Evolutionary conservation across 441 rosid species (phyloP).

Genomic region (Eruca vesicaria): DNA sequence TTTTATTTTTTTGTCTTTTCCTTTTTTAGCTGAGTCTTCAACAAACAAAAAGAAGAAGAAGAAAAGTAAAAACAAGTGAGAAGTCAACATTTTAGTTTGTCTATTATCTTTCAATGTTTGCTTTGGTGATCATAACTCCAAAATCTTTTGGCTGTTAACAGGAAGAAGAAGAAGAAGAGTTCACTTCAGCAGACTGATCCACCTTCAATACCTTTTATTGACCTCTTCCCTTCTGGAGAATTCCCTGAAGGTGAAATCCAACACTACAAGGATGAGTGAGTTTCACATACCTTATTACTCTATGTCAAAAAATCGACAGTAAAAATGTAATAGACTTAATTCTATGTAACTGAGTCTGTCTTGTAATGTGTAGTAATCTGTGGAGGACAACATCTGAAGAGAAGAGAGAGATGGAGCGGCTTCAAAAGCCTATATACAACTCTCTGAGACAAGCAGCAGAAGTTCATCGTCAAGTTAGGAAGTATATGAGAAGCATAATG

Average conservation of each 20-base stretch:
- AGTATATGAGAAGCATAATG: conserved; percentile 64
- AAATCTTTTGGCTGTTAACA: conserved; percentile 12
- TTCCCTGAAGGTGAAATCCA: conserved; percentile 96
- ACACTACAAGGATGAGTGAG: conserved; percentile 88
- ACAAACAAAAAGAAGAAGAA: conserved; percentile 86
- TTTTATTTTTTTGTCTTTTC: background rate
- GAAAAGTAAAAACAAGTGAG: conserved; percentile 85
- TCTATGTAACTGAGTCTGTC: background rate
- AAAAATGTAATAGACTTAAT: background rate
- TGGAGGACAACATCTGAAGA: conserved; percentile 92
- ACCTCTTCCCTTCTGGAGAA: conserved; percentile 81
- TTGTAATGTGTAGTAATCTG: conserved; percentile 48
- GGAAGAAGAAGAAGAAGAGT: conserved; percentile 61
- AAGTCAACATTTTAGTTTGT: conserved; percentile 19
- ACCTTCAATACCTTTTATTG: conserved; percentile 64
- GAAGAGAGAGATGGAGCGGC: conserved; percentile 83
- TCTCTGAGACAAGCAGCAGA: conserved; percentile 91
- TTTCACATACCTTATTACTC: background rate
- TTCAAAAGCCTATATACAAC: conserved; percentile 73
- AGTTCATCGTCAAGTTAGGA: conserved; percentile 89
- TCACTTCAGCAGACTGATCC: conserved; percentile 68
- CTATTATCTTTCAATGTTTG: background rate
- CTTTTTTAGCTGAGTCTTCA: conserved; percentile 49
- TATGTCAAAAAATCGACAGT: background rate
- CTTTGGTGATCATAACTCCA: background rate